Evolutionary conservation across 805 yeast species (phyloP), one percentile per base, ranked within the genome.

Genomic region (Grigorovia transvaalensis): DNA sequence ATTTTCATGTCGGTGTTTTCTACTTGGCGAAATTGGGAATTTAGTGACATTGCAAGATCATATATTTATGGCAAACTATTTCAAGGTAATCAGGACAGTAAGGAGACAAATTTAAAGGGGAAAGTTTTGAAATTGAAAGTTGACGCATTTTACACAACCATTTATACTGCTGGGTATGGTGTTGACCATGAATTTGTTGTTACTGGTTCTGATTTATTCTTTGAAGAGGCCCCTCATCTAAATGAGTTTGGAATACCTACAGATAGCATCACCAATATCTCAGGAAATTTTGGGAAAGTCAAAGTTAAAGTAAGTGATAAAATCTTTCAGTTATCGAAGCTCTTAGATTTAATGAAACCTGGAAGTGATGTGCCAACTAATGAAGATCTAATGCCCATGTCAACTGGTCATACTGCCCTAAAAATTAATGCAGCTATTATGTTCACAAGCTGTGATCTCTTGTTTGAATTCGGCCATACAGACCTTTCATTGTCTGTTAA

Each of bases 11-110:
- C 74, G 2, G 73, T 81, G 1, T 88, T 89, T 59, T 72, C 82
- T 0, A 72, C 75, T 13, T 93, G 98, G 97, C 79, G 97, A 72
- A 80, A 81, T 53, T 90, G 98, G 97, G 99, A 91, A 59, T 83
- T 85, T 45, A 74, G 81, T 35, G 79, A 79, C 58, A 76, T 81
- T 20, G 75, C 76, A n/a, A 70, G 76, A 42, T 76, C 82, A 50
- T 78, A 73, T 51, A 71, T 85, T 23, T 80, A 85, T 58, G 65
- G 67, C 35, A 71, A 70, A 55, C 74, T 79, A 2, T 84, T 84
- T 59, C 62, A 62, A n/a, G 59, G 60, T 8, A 59, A 62, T 1
- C 52, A 38, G n/a, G 9, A 46, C 17, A 52, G 47, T 15, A 49
- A 49, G 12, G 44, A 46, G 19, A 50, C 49, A 17, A 48, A 52